Percentiles rank a stretch among this genome's conserved stretches.
Evolutionary conservation across 768 basidiomycete species (phyloP).

Genomic region (Suillus weaverae): DNA sequence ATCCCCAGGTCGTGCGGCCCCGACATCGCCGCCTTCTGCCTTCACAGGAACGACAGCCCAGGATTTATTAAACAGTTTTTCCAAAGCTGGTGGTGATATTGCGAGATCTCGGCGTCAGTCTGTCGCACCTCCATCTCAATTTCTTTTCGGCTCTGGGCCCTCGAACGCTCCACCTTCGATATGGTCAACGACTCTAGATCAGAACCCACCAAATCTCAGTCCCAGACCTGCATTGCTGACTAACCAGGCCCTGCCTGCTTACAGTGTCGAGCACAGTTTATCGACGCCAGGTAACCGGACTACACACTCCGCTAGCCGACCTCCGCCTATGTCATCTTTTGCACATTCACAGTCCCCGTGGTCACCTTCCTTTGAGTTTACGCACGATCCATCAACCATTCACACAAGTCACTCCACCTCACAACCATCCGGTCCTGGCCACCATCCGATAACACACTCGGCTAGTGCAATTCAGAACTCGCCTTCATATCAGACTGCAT

Average conservation of each 20-base stretch:
- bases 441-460: constrained; percentile 17
- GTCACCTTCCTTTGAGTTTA: constrained; percentile 28
- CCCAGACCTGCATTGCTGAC: background rate
- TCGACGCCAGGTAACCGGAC: constrained; percentile 15
- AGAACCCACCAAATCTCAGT: constrained; percentile 26
- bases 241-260: background rate
- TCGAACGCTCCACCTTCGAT: constrained; percentile 55
- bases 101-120: constrained; percentile 15
- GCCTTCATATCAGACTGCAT: constrained; percentile 14
- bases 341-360: constrained; percentile 16
- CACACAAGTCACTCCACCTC: background rate
- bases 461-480: constrained; percentile 15
- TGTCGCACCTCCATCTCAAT: constrained; percentile 37
- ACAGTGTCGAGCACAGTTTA: constrained; percentile 7
- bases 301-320: constrained; percentile 17
- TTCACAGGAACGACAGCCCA: constrained; percentile 55
- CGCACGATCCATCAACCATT: constrained; percentile 15
- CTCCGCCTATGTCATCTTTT: background rate
- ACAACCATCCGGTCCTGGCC: constrained; percentile 12
- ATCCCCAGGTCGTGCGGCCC: constrained; percentile 27
- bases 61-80: constrained; percentile 57
- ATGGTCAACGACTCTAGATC: constrained; percentile 63
- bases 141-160: constrained; percentile 53
- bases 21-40: constrained; percentile 21
- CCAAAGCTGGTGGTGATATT: constrained; percentile 20